These are phyloP conservation scores for Austroboletus festivus DNA, from an alignment of 768 basidiomycete genomes.

Conservation along the genomic window DNA sequence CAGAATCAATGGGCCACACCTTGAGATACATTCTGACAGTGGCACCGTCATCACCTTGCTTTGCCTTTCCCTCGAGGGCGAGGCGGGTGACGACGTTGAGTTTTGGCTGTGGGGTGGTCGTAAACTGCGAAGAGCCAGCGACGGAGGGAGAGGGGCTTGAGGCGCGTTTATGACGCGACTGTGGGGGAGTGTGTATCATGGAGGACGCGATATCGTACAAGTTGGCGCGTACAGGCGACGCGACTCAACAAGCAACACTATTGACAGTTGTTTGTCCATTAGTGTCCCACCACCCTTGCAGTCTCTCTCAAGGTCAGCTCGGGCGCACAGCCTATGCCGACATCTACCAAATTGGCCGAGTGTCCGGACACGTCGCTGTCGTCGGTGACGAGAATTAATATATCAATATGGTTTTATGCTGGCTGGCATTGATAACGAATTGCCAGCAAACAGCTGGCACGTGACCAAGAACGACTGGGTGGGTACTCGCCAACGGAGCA, in stretches of 20 bases:
- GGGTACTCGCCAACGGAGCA: conserved; percentile 16
- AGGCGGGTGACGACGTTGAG: conserved; percentile 71
- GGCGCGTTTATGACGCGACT: conserved; percentile 29
- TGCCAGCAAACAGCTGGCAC: no score
- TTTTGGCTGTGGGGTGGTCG: conserved; percentile 44
- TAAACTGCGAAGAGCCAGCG: conserved; percentile 43
- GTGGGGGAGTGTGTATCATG: conserved; percentile 16
- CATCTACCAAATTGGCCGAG: no score
- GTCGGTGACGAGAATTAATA: no score
- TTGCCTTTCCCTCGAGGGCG: conserved; percentile 71
- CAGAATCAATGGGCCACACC: conserved; percentile 35
- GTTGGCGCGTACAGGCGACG: not conserved
- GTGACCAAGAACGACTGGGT: conserved; percentile 23
- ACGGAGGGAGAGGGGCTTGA: conserved; percentile 31
- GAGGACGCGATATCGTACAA: not conserved
- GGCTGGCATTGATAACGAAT: no score
- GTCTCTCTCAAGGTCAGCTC: no score
- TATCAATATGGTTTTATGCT: no score
- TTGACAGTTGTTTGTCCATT: no score
- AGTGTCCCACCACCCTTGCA: no score
- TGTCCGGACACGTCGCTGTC: no score
- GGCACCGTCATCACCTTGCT: conserved; percentile 61
- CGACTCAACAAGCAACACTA: not conserved
- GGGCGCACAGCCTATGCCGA: no score
- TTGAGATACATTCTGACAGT: conserved; percentile 75